Percentiles rank a stretch among this genome's conserved stretches.
Evolutionary conservation across 1,284 basidiomycete species (phyloP).

Genomic region (Cryptococcus jaspeensis): DNA sequence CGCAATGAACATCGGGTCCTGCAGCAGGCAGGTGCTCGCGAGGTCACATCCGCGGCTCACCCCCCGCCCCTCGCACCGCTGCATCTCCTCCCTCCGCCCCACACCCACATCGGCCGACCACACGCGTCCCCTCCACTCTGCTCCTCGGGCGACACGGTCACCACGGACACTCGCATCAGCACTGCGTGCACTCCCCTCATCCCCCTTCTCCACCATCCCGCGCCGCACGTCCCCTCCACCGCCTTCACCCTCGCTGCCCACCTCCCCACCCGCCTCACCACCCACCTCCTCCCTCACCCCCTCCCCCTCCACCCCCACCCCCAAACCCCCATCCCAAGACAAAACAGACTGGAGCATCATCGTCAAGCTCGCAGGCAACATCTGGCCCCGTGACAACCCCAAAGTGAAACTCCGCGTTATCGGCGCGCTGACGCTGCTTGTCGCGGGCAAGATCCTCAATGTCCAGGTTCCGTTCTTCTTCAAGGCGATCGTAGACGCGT

Average conservation of each 20-base stretch:
- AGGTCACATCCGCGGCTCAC: background rate
- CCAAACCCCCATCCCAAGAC: conserved; percentile 21
- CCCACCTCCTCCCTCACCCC: conserved; percentile 1
- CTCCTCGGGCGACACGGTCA: no score
- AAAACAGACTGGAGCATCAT: conserved; percentile 58
- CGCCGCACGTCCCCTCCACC: conserved; percentile 9
- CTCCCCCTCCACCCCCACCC: background rate
- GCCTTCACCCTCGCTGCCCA: conserved; percentile 1
- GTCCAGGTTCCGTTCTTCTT: conserved; percentile 97
- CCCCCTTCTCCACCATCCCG: conserved; percentile 12
- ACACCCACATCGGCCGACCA: background rate
- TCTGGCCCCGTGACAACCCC: conserved; percentile 59
- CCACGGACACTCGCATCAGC: no score
- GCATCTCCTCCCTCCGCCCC: background rate
- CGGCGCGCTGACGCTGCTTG: conserved; percentile 74
- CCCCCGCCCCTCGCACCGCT: background rate
- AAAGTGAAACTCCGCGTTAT: conserved; percentile 69
- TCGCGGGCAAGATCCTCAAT: conserved; percentile 90
- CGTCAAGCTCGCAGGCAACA: conserved; percentile 56
- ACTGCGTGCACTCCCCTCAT: background rate
- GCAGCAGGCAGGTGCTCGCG: conserved; percentile 15
- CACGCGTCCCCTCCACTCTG: background rate
- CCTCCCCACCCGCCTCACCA: background rate
- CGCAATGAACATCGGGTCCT: conserved; percentile 20
- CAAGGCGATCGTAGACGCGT: conserved; percentile 83